Evolutionary conservation across 1,284 basidiomycete species (phyloP).

Genomic region (Tilletia indica): DNA sequence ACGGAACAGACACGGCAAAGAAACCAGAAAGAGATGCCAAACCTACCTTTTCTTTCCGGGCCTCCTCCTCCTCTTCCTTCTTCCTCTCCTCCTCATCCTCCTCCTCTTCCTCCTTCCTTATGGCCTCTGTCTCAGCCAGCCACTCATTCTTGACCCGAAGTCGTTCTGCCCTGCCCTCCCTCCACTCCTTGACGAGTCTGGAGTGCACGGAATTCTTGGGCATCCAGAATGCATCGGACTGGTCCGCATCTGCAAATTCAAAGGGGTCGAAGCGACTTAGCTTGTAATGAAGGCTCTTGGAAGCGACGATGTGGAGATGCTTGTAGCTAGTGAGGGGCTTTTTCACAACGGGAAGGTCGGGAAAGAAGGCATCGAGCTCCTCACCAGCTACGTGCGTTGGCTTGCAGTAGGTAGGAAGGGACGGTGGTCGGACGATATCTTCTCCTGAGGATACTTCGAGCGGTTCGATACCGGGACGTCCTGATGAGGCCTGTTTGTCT

Average conservation of each 20-base stretch:
- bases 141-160: neutral
- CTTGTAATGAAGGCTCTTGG: constrained; percentile 1
- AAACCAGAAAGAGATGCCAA: no score
- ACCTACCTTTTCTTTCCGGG: no score
- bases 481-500: no score
- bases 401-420: neutral
- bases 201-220: neutral
- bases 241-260: neutral
- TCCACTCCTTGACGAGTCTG: neutral
- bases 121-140: neutral
- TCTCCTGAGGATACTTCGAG: no score
- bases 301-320: constrained; percentile 1
- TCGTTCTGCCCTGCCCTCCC: constrained; percentile 1
- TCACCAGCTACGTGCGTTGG: neutral
- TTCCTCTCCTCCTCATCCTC: neutral
- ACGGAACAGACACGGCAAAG: no score
- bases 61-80: no score
- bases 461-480: no score
- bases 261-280: constrained; percentile 4
- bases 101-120: neutral
- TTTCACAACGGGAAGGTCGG: neutral
- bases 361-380: neutral
- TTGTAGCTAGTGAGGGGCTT: neutral
- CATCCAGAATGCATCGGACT: constrained; percentile 8
- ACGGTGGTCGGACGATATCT: neutral